Percentiles rank a stretch among this genome's conserved stretches.
Conservation (phyloP, 2,329 filamentous ascomycete genomes). For the Helotiales sp. region DNA sequence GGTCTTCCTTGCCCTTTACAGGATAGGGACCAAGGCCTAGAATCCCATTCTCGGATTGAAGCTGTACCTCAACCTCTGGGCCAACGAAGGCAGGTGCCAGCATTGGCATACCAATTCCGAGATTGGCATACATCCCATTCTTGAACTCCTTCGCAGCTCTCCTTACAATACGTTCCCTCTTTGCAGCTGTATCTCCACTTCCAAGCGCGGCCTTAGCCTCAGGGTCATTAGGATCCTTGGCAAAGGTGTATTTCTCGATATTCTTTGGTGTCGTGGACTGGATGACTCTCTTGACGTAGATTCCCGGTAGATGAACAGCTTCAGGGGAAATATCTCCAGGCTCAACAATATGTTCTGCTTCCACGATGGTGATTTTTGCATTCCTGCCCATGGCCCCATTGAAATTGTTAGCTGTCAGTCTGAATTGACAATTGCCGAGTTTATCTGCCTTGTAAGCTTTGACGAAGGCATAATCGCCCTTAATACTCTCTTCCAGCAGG, state of each 20-base stretch:
- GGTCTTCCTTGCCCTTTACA: conserved; percentile 73
- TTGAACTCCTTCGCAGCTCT: conserved; percentile 89
- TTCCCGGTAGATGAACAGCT: conserved; percentile 82
- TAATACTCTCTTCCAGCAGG: conserved; percentile 85
- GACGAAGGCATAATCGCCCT: conserved; percentile 88
- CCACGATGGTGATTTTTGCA: conserved; percentile 86
- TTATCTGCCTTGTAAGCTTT: conserved; percentile 93
- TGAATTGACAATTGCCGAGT: conserved; percentile 89
- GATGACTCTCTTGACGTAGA: conserved; percentile 88
- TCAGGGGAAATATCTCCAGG: conserved; percentile 83
- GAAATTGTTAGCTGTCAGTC: conserved; percentile 86
- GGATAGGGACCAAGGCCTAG: conserved; percentile 74
- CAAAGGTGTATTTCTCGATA: conserved; percentile 83
- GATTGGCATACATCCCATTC: conserved; percentile 92
- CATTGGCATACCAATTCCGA: conserved; percentile 94
- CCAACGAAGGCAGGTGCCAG: conserved; percentile 82
- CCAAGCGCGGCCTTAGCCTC: conserved; percentile 35
- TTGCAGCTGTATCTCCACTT: conserved; percentile 46
- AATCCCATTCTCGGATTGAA: conserved; percentile 82
- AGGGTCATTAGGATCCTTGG: conserved; percentile 50
- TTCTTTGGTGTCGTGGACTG: conserved; percentile 77
- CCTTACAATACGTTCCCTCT: conserved; percentile 82
- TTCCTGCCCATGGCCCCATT: conserved; percentile 93
- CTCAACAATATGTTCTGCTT: conserved; percentile 90
- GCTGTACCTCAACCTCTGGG: conserved; percentile 74